Evolutionary conservation across 495 filamentous ascomycete genomes (phyloP).

Genomic region (Gamarada debralockiae): DNA sequence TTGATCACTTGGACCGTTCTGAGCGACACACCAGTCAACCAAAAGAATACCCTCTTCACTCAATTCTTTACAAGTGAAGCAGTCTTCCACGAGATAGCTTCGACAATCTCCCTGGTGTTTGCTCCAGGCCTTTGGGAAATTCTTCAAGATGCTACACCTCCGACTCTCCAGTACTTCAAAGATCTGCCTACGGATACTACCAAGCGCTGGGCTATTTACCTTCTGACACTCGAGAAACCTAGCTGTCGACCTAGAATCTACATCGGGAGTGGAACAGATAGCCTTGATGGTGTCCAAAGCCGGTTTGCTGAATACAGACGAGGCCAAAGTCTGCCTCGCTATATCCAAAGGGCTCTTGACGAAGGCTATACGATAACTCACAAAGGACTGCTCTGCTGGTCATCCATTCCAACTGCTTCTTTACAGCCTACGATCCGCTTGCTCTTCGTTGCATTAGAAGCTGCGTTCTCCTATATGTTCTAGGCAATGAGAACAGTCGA

Average conservation of each 20-base stretch:
- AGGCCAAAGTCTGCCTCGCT: neutral
- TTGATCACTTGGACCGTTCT: conserved; percentile 1
- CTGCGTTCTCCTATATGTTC: conserved; percentile 7
- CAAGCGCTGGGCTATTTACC: conserved; percentile 1
- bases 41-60: neutral
- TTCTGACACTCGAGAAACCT: conserved; percentile 9
- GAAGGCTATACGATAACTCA: conserved; percentile 5
- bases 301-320: neutral
- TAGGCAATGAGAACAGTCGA: conserved; percentile 8
- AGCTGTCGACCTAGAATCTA: conserved; percentile 8
- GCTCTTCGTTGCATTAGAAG: conserved; percentile 9
- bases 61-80: neutral
- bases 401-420: conserved; percentile 2
- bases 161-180: conserved; percentile 5
- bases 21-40: conserved; percentile 3
- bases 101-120: neutral
- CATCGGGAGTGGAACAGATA: conserved; percentile 5
- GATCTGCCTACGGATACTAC: neutral
- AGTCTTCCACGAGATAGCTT: conserved; percentile 2
- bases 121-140: conserved; percentile 1
- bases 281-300: neutral
- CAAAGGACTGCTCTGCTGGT: conserved; percentile 11
- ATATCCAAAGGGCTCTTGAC: conserved; percentile 1
- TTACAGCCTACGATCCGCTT: neutral
- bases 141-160: neutral